Evolutionary conservation across 768 basidiomycete genomes (phyloP).

Genomic region (Ephemerocybe angulata): DNA sequence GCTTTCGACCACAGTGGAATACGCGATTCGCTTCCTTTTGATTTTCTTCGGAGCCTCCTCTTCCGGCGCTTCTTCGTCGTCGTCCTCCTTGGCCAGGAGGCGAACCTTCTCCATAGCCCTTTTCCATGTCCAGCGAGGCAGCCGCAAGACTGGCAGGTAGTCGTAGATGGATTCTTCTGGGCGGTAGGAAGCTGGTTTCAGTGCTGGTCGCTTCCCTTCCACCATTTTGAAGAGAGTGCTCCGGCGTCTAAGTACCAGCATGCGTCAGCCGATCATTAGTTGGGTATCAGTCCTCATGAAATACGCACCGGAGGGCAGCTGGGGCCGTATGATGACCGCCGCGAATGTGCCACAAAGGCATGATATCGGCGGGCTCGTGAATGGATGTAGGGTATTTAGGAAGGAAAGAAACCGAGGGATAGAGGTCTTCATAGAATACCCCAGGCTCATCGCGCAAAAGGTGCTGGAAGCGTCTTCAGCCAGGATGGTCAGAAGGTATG

Average conservation of each 20-base stretch:
- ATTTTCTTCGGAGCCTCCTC: conserved; percentile 3
- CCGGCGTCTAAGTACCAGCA: background rate
- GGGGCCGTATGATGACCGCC: conserved; percentile 1
- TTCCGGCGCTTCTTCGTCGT: conserved; percentile 46
- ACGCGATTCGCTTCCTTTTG: conserved; percentile 11
- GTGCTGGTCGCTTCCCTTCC: conserved; percentile 26
- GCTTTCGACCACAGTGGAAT: conserved; percentile 39
- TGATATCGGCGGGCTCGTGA: conserved; percentile 34
- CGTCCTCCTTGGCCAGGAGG: conserved; percentile 51
- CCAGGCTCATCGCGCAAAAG: conserved; percentile 58
- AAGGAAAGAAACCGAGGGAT: conserved; percentile 54
- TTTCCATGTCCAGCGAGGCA: conserved; percentile 46
- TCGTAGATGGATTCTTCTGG: conserved; percentile 46
- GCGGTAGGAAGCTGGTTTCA: conserved; percentile 52
- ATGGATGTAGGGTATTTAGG: conserved; percentile 44
- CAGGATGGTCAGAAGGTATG: background rate
- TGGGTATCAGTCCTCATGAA: too few relatives aligned
- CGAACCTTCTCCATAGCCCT: conserved; percentile 69
- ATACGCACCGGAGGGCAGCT: background rate
- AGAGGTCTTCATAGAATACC: conserved; percentile 63
- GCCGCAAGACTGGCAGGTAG: conserved; percentile 48
- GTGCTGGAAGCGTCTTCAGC: conserved; percentile 30
- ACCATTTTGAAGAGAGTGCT: conserved; percentile 2
- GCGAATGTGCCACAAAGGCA: conserved; percentile 49
- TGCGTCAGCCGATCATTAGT: background rate